Evolutionary conservation across 2,329 filamentous ascomycete species (phyloP), one percentile per base, ranked within the genome.

Genomic region (Cytospora piceicola): DNA sequence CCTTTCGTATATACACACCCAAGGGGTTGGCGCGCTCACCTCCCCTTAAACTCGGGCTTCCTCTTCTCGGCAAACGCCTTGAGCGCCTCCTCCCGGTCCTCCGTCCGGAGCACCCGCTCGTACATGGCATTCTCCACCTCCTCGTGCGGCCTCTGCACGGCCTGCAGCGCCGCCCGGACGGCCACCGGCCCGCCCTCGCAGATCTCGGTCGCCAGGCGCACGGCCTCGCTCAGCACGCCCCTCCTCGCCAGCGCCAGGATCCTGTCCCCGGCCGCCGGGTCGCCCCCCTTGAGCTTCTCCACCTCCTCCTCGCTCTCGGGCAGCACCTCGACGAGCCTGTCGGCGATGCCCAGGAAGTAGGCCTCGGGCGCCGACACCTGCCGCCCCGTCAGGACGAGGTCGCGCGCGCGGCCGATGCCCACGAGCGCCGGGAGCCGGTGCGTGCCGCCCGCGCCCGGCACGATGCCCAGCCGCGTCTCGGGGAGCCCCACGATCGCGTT

Each of bases 401-500:
- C 94, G 59, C 94, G 85, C n/a, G 95, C 95, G 63, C 93, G 88
- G 30, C 85, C 82, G 29, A 90, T 80, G 6, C 95, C 95, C 70
- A 99, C 90, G 24, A 99, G 79, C 11, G 84, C 85, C 1, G 93
- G 93, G 0, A 99, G 87, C 12, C 95, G 89, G 77, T 93, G 92
- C 0, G 94, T 98, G 67, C 94, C 95, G 53, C 95, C 95, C 2
- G 94, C 95, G 66, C 95, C 95, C 3, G 95, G 95, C 70, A 99
- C 91, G 75, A 99, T 99, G 64, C 91, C 95, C 2, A 99, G 85
- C 2, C 94, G 85, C 1, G 95, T 98, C 77, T 99, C 95, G 1
- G 95, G 95, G 6, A 98, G 86, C 0, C 88, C 94, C 63, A 99
- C 88, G 29, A 83, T 81, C 20, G 93, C 91, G 39, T 89, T 91